phyloP scores from a whole-genome alignment of 108 stramenopile genomes.

The Cyclotella kingstonii region DNA sequence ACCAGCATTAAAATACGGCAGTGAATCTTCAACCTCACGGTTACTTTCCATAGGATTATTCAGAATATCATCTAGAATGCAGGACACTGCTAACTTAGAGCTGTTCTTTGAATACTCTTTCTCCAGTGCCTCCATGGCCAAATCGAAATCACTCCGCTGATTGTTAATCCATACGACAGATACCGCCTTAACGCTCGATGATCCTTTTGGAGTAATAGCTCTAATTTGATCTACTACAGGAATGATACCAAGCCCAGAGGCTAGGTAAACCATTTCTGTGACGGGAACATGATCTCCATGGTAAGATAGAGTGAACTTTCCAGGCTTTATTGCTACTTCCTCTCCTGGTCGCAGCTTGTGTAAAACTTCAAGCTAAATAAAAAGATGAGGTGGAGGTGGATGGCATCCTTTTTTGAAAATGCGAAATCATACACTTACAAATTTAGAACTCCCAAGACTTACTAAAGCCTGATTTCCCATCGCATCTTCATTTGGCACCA shows the following conservation, averaged over 20 bases:
- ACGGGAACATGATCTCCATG: conserved; percentile 67
- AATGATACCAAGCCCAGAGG: conserved; percentile 61
- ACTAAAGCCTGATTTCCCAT: conserved; percentile 42
- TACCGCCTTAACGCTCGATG: conserved; percentile 56
- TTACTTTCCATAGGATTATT: conserved; percentile 55
- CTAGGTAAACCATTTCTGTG: conserved; percentile 69
- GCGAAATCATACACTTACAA: conserved; percentile 40
- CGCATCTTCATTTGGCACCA: conserved; percentile 35
- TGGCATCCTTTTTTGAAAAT: background rate
- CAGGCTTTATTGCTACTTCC: conserved; percentile 70
- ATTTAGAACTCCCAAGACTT: conserved; percentile 46
- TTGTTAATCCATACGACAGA: conserved; percentile 70
- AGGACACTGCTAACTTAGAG: conserved; percentile 69
- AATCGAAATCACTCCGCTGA: conserved; percentile 56
- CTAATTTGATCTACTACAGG: conserved; percentile 68
- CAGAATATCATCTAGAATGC: conserved; percentile 53
- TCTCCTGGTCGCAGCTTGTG: conserved; percentile 65
- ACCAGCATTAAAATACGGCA: conserved; percentile 68
- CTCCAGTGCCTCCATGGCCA: conserved; percentile 64
- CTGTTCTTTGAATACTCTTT: conserved; percentile 65
- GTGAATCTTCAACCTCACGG: conserved; percentile 48
- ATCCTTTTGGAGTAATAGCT: conserved; percentile 51
- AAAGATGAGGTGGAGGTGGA: background rate
- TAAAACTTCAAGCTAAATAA: conserved; percentile 47
- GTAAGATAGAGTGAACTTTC: conserved; percentile 50